Percentiles rank a stretch among this genome's conserved stretches.
Conservation (phyloP, 2,329 filamentous ascomycete genomes). For the Chaetomium olivaceum region DNA sequence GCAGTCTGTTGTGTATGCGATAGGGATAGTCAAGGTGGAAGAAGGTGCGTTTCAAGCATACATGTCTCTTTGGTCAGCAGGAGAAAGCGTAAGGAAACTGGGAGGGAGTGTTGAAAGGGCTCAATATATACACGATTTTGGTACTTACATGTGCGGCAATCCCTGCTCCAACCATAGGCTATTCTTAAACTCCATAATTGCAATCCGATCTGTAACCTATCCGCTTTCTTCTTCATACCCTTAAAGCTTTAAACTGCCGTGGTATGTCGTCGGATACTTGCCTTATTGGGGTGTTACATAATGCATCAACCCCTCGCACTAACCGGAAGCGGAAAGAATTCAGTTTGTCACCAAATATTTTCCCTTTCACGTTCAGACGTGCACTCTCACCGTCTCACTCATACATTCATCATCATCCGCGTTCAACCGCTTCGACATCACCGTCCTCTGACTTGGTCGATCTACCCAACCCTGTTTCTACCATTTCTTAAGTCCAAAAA, state of each 20-base stretch:
- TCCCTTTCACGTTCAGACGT: constrained; percentile 5
- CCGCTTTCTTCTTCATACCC: neutral
- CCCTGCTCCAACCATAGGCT: too few relatives aligned
- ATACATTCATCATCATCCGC: neutral
- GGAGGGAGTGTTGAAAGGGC: too few relatives aligned
- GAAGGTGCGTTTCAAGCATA: neutral
- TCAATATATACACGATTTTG: too few relatives aligned
- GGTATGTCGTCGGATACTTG: constrained; percentile 21
- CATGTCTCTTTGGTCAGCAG: neutral
- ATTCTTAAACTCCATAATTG: too few relatives aligned
- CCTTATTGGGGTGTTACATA: constrained; percentile 11
- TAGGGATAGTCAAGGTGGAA: neutral
- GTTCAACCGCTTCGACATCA: neutral
- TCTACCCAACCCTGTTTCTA: too few relatives aligned
- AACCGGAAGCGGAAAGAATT: constrained; percentile 21
- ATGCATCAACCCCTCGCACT: constrained; percentile 3
- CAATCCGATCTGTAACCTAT: too few relatives aligned
- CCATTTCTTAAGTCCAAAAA: too few relatives aligned
- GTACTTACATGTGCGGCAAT: too few relatives aligned
- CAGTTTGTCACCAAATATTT: constrained; percentile 32
- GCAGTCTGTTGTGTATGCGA: neutral
- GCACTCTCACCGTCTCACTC: neutral
- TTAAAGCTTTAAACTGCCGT: neutral
- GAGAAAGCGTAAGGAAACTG: too few relatives aligned
- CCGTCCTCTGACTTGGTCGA: neutral